Conservation (phyloP, 768 basidiomycete species). For the Dioszegia crocea region DNA sequence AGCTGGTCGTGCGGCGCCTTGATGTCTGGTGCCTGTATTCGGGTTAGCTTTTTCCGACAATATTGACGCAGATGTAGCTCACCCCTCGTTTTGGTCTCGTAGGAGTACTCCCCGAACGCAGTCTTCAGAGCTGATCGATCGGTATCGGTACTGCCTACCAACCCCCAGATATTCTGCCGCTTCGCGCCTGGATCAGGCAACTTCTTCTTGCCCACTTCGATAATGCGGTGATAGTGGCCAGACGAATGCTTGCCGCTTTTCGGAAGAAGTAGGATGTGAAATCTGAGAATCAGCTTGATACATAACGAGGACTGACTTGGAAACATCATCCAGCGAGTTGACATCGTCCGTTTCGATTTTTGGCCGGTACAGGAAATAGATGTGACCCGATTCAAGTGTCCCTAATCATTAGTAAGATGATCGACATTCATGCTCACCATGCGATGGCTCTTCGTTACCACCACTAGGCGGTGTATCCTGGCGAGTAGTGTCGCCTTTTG, state of each 20-base stretch:
- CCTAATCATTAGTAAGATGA: slow-evolving; percentile 22
- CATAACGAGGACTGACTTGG: slow-evolving; percentile 29
- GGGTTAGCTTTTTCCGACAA: not conserved
- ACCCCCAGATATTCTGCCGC: slow-evolving; percentile 43
- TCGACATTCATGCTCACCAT: slow-evolving; percentile 23
- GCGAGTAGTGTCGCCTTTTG: not conserved
- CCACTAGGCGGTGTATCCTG: slow-evolving; percentile 1
- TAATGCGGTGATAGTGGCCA: slow-evolving; percentile 41
- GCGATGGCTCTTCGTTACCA: slow-evolving; percentile 29
- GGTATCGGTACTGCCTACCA: slow-evolving; percentile 22
- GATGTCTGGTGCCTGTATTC: slow-evolving; percentile 35
- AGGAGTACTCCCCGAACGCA: slow-evolving; percentile 35
- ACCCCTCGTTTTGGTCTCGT: slow-evolving; percentile 45
- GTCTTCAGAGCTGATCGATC: slow-evolving; percentile 30
- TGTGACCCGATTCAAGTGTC: slow-evolving; percentile 43
- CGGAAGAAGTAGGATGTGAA: slow-evolving; percentile 45
- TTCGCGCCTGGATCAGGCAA: slow-evolving; percentile 43
- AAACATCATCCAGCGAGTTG: slow-evolving; percentile 38
- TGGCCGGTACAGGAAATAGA: slow-evolving; percentile 46
- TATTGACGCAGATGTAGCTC: not conserved
- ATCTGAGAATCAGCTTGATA: slow-evolving; percentile 19
- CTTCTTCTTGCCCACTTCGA: slow-evolving; percentile 47
- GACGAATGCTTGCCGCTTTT: slow-evolving; percentile 29
- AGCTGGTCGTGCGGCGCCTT: slow-evolving; percentile 39
- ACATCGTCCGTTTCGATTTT: slow-evolving; percentile 40